phyloP scores from a whole-genome alignment of 441 rosid genomes.

The Croton laevigatus region DNA sequence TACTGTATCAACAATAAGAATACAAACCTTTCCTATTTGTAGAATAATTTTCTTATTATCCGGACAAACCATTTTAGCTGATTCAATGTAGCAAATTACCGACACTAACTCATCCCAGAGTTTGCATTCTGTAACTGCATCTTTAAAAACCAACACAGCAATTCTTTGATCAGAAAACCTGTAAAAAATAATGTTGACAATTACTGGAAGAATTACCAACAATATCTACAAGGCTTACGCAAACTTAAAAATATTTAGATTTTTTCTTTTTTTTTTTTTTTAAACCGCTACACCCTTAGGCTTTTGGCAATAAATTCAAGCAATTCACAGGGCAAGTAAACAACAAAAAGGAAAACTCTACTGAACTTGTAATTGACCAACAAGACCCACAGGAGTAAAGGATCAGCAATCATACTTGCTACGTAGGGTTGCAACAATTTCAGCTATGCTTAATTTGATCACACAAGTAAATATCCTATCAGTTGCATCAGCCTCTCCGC shows the following conservation, averaged over 20 bases:
- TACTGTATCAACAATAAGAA: constrained; percentile 16
- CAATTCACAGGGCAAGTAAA: not conserved
- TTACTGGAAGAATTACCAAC: not conserved
- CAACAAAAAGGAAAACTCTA: not conserved
- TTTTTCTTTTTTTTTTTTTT: too few relatives aligned
- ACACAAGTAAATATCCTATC: constrained; percentile 53
- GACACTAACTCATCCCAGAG: constrained; percentile 62
- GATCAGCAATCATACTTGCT: constrained; percentile 44
- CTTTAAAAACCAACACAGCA: constrained; percentile 53
- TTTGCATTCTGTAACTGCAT: constrained; percentile 56
- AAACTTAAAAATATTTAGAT: too few relatives aligned
- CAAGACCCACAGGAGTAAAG: constrained; percentile 3
- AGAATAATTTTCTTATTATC: constrained; percentile 54
- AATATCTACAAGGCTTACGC: not conserved
- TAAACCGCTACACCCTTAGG: not conserved
- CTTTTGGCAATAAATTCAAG: not conserved
- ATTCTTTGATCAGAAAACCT: constrained; percentile 54
- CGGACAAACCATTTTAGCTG: constrained; percentile 59
- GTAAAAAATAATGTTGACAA: constrained; percentile 9
- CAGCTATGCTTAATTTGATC: constrained; percentile 49
- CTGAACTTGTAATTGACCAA: not conserved
- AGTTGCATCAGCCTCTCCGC: constrained; percentile 40
- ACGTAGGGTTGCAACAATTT: constrained; percentile 49
- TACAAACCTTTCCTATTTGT: constrained; percentile 52
- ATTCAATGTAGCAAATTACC: constrained; percentile 37